Evolutionary conservation across 2,329 filamentous ascomycete genomes (phyloP).

Genomic region (Arthrobotrys entomopaga): DNA sequence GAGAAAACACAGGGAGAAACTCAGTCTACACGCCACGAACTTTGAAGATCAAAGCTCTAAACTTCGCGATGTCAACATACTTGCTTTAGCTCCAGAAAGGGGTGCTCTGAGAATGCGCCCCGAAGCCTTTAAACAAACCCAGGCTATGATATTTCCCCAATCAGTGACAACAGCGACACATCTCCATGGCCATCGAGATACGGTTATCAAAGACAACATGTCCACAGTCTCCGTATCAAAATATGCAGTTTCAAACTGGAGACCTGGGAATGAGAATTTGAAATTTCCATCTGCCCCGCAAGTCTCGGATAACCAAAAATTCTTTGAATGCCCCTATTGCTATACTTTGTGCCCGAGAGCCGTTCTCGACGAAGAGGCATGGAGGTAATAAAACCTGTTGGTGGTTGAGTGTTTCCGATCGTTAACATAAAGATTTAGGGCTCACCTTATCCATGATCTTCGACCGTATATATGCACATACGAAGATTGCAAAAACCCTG

Average conservation of each 20-base stretch:
- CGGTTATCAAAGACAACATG: slow-evolving; percentile 6
- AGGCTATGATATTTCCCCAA: neutral
- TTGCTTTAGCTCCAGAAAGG: neutral
- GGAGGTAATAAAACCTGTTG: slow-evolving; percentile 25
- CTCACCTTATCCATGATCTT: slow-evolving; percentile 43
- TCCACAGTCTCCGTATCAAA: slow-evolving; percentile 38
- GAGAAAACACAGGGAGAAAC: slow-evolving; percentile 46
- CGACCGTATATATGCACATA: slow-evolving; percentile 50
- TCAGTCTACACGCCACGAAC: slow-evolving; percentile 14
- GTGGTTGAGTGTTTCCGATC: neutral
- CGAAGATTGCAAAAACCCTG: slow-evolving; percentile 40
- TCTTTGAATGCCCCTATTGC: slow-evolving; percentile 46
- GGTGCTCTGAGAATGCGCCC: neutral
- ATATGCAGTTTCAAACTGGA: slow-evolving; percentile 43
- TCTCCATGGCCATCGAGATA: slow-evolving; percentile 18
- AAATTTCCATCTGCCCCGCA: slow-evolving; percentile 31
- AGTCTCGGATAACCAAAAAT: slow-evolving; percentile 8
- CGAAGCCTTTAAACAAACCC: neutral
- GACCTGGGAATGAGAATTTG: slow-evolving; percentile 31
- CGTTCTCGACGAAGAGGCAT: slow-evolving; percentile 18
- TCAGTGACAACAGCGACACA: slow-evolving; percentile 46
- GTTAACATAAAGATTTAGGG: slow-evolving; percentile 11
- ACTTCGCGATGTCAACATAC: neutral
- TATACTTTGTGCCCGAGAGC: slow-evolving; percentile 32
- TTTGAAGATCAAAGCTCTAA: neutral